Evolutionary conservation across 1,139 yeast genomes (phyloP), one percentile per base, ranked within the genome.

Genomic region (Saccharomyces hybrid): DNA sequence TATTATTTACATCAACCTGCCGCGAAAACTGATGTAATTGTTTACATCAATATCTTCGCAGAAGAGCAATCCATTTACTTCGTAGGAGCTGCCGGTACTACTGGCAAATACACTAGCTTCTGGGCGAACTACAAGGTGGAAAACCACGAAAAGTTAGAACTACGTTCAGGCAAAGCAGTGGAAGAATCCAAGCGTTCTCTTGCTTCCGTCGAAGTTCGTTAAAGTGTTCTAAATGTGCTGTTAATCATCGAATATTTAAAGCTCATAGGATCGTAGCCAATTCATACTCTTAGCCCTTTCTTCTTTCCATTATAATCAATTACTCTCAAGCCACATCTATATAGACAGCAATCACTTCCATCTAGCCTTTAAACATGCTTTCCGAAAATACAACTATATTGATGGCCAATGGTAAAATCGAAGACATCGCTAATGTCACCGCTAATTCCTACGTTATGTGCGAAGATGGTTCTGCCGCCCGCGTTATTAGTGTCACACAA

Each of bases 381-480:
- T 64, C 62, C 53, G 65, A 64, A 54, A 71, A 78, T 51, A 74
- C 78, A n/a, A 55, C 68, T 53, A 73, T 76, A 38, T 53, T 74
- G 59, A 72, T 73, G 76, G 73, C 74, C 32, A 66, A 74, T 61
- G 78, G 79, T 60, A 50, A 63, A 29, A 66, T 67, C 38, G 64
- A 63, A 50, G 59, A 58, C 2, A 64, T 76, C 53, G 73, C 73
- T 55, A 63, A 68, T 20, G 57, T 76, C 47, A 52, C 57, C 14
- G 64, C 68, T 52, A 76, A 76, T 58, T 76, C 74, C n/a, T 46
- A 51, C 26, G 74, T 76, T 46, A 65, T 74, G 71, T 76, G 78
- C 63, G 70, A 69, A 54, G 78, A 76, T 59, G 79, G 79, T 55
- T 55, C 59, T 4, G 63, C 72, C 47, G 70, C 77, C 60, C 57